Base-by-base conservation (phyloP, 257 asterid species). In the Solanum megistacrolobum region DNA sequence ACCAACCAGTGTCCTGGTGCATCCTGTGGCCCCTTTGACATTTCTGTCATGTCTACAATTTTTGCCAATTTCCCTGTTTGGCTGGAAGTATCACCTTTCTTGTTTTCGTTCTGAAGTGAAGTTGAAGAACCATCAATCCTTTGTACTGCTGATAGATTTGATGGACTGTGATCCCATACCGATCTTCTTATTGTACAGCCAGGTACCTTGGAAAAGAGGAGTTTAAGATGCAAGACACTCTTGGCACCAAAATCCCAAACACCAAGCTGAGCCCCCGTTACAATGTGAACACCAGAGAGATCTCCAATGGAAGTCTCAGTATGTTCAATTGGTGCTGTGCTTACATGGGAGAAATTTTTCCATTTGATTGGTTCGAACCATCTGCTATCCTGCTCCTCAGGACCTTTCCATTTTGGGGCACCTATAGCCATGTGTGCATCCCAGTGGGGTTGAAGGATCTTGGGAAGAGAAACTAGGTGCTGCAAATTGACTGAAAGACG, bases 311-410 rank as follows among this genome's bases (percentile, higher is more conserved):
- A 93, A 5, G 97, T 94, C 38, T 97, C 99, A 0, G 97, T 95
- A 88, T 83, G 96, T 88, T 97, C 99, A 85, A 97, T 97, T 5
- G 99, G 99, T 12, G 99, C 96, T 5, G 99, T 97, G 91, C 99
- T 96, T 21, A 97, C 98, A 20, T 97, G 99, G 55, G 99, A 97
- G 88, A 96, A 97, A 84, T 92, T 97, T 79, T 96, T 97, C 99
- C 99, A 97, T 91, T 97, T 97, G 43, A 97, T 96, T 2, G 99
- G 99, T 86, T 97, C 99, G 72, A 97, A 97, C 99, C 99, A 97
- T 86, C 99, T 91, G 93, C 99, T 96, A 86, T 97, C 99, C 88
- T 97, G 99, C 92, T 97, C 99, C 87, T 97, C 99, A 0, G 99
- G 99, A 9, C 99, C 99, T 88, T 95, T 97, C 99, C 98, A 97